A percentile compares a stretch with the other conserved stretches of the same genome.
Evolutionary conservation across 768 basidiomycete genomes (phyloP).

Genomic region (Agaricus subrufescens): DNA sequence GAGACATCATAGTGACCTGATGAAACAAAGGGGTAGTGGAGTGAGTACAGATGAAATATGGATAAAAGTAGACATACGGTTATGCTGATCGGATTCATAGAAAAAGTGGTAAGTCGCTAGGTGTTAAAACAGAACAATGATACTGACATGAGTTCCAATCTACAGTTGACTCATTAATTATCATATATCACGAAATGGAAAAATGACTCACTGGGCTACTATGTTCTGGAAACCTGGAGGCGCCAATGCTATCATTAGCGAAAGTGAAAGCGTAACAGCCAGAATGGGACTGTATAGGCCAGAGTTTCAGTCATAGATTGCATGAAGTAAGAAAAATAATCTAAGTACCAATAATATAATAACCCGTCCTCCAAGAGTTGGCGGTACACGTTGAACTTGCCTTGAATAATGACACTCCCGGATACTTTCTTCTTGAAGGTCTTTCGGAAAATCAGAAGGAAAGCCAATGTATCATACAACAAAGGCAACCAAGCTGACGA

Average conservation of each 20-base stretch:
- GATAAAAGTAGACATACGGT: not conserved
- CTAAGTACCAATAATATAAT: slow-evolving; percentile 37
- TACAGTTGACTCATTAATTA: not conserved
- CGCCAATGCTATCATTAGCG: slow-evolving; percentile 41
- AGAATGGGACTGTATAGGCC: slow-evolving; percentile 34
- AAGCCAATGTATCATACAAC: slow-evolving; percentile 41
- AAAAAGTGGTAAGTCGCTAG: no score
- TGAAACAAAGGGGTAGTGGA: not conserved
- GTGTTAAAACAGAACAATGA: not conserved
- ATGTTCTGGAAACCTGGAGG: slow-evolving; percentile 41
- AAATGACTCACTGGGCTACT: slow-evolving; percentile 36
- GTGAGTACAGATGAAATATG: not conserved
- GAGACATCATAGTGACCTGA: slow-evolving; percentile 63
- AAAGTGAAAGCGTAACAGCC: slow-evolving; percentile 38
- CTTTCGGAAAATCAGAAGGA: slow-evolving; percentile 30
- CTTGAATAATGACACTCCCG: slow-evolving; percentile 18
- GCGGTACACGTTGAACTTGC: slow-evolving; percentile 31
- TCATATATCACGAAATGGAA: not conserved
- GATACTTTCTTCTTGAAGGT: slow-evolving; percentile 24
- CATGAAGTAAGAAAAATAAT: not conserved
- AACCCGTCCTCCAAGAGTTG: slow-evolving; percentile 42
- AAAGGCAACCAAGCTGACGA: slow-evolving; percentile 48
- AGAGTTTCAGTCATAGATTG: no score
- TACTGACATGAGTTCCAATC: slow-evolving; percentile 3
- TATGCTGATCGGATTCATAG: not conserved